Conservation (phyloP, 2,329 filamentous ascomycete genomes). For the Ampelomyces quisqualis region DNA sequence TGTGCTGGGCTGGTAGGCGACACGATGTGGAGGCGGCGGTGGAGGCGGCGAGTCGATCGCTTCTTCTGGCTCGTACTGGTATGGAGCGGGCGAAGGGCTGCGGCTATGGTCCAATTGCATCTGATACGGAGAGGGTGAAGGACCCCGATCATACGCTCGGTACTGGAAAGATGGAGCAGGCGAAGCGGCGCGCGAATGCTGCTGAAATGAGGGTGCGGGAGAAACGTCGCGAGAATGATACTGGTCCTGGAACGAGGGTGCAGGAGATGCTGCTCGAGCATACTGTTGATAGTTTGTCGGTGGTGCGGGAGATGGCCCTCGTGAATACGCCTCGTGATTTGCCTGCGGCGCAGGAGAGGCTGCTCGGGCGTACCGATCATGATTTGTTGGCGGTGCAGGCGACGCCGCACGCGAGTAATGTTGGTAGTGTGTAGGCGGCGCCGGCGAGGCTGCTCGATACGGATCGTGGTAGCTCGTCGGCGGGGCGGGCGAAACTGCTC, state of each 20-base stretch:
- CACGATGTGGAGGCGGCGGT: conserved; percentile 77
- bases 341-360: conserved; percentile 33
- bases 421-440: conserved; percentile 25
- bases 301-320: conserved; percentile 30
- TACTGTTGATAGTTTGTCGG: conserved; percentile 24
- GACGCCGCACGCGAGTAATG: conserved; percentile 22
- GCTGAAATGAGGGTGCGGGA: conserved; percentile 34
- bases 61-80: conserved; percentile 27
- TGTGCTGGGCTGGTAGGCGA: conserved; percentile 53
- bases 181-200: conserved; percentile 30
- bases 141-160: conserved; percentile 41
- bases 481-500: conserved; percentile 33
- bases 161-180: conserved; percentile 42
- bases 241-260: conserved; percentile 27
- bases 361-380: conserved; percentile 25
- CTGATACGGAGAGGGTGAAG: conserved; percentile 44
- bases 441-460: conserved; percentile 27
- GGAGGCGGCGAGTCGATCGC: conserved; percentile 66
- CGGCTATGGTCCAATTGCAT: conserved; percentile 26
- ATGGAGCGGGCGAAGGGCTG: conserved; percentile 35
- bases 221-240: conserved; percentile 27
- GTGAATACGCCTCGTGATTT: conserved; percentile 24
- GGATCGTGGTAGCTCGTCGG: conserved; percentile 17
- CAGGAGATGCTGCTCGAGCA: conserved; percentile 38
- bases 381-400: conserved; percentile 28